Base-by-base conservation (phyloP, 768 basidiomycete genomes). In the Dentipellis fragilis region DNA sequence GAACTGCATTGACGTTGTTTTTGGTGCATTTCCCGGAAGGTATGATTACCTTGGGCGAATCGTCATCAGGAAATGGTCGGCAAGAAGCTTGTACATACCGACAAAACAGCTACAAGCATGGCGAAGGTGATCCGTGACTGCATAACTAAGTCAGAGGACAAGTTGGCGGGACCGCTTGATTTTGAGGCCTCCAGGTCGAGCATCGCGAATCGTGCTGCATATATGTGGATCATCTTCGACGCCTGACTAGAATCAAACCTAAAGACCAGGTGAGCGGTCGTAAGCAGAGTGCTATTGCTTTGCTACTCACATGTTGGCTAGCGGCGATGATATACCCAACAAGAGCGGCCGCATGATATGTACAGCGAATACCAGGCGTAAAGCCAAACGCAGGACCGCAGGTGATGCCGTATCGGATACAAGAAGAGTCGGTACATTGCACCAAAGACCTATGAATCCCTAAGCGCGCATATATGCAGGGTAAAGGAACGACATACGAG, bases 361-460 rank as follows among this genome's bases (percentile, higher is more conserved):
- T 40, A 71, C 72, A 16, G 75, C 80, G 60, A 85, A 80, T 49
- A 77, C 52, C 35, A 90, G 67, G 29, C 73, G 75, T n/a, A 80
- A 61, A 7, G 80, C 75, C 42, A 89, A 65, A 3, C 86, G 78
- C 61, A 75, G 76, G 5, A 83, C 75, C 17, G 84, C 83, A 23
- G 80, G 77, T 17, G 88, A 89, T 19, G 73, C 68, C 21, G 71
- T 59, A 16, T 72, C 67, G 2, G 82, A 84, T 10, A 71, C 68
- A 14, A 86, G 67, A 8, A 77, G 65, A 12, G 62, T 64, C 9
- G 73, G 63, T 23, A 86, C 62, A 45, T 67, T 70, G n/a, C 67
- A 55, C 84, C 80, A 89, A 7, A 65, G 71, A 48, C 79, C 87
- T 86, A 63, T 35, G 35, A 55, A 2, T 35, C 40, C 17, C 49